Evolutionary conservation across 345 rosid species (phyloP).

Genomic region (Clausena lansium): DNA sequence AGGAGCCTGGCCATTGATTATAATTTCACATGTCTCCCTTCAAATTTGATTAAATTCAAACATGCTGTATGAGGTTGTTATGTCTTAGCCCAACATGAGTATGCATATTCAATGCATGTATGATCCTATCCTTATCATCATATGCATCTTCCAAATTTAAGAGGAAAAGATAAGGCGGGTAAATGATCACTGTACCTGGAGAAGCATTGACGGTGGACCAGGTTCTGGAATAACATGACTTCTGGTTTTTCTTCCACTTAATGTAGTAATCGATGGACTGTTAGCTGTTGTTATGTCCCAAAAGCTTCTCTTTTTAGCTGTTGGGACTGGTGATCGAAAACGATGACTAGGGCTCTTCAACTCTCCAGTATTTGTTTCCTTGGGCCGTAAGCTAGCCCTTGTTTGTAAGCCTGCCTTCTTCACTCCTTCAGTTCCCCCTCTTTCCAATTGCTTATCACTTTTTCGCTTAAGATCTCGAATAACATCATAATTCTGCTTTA

Average conservation of each 20-base stretch:
- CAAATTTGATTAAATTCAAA: background rate
- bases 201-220: conserved; percentile 78
- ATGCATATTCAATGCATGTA: background rate
- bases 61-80: background rate
- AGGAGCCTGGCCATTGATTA: background rate
- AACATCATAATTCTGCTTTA: conserved; percentile 74
- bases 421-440: conserved; percentile 27
- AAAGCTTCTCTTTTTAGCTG: conserved; percentile 79
- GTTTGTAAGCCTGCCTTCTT: conserved; percentile 54
- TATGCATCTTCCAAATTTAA: background rate
- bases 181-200: conserved; percentile 55
- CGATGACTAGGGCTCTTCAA: conserved; percentile 79
- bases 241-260: conserved; percentile 73
- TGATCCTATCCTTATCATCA: too few relatives aligned
- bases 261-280: conserved; percentile 59
- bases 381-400: conserved; percentile 61
- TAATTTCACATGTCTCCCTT: background rate
- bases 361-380: conserved; percentile 48
- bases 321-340: conserved; percentile 69
- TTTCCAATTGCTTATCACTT: conserved; percentile 41
- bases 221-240: conserved; percentile 57
- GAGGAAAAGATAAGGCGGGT: background rate
- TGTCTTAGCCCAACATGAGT: background rate
- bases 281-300: conserved; percentile 82
- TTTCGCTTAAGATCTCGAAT: conserved; percentile 52